phyloP scores from a whole-genome alignment of 805 yeast species.

The Pichia manshurica region DNA sequence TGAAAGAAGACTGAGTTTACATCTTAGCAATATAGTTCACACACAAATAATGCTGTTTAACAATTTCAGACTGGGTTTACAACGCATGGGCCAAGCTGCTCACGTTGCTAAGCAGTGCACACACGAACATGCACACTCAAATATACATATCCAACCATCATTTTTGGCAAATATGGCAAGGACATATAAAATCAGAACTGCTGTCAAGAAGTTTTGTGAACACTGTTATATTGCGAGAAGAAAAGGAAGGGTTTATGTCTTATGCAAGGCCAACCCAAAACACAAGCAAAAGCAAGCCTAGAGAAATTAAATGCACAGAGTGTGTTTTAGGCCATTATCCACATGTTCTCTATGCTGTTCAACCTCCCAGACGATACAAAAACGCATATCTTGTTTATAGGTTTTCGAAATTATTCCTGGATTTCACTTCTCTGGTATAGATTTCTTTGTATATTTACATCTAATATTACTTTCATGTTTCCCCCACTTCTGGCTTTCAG shows the following conservation, averaged over 20 bases:
- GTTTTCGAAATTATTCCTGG: background rate
- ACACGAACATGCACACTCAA: conserved; percentile 9
- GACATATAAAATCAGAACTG: conserved; percentile 85
- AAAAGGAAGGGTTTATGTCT: conserved; percentile 89
- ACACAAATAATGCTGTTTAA: conserved; percentile 26
- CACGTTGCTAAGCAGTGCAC: conserved; percentile 10
- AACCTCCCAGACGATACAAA: background rate
- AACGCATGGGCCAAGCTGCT: conserved; percentile 15
- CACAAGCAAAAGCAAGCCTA: conserved; percentile 88
- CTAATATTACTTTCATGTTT: background rate
- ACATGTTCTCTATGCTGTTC: too few relatives aligned
- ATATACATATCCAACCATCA: conserved; percentile 10
- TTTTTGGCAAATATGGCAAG: conserved; percentile 34
- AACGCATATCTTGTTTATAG: background rate
- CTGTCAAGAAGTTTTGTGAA: conserved; percentile 89
- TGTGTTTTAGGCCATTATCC: too few relatives aligned
- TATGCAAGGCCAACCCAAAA: conserved; percentile 87
- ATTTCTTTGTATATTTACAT: conserved; percentile 2
- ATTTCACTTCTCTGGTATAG: too few relatives aligned
- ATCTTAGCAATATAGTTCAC: too few relatives aligned
- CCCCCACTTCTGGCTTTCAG: too few relatives aligned
- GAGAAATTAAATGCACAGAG: too few relatives aligned
- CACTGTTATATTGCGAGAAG: conserved; percentile 91
- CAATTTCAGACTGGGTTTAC: conserved; percentile 25
- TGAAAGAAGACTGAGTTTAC: too few relatives aligned